Evolutionary conservation across 179 eudicot species (phyloP).

Genomic region (Corrigiola litoralis): DNA sequence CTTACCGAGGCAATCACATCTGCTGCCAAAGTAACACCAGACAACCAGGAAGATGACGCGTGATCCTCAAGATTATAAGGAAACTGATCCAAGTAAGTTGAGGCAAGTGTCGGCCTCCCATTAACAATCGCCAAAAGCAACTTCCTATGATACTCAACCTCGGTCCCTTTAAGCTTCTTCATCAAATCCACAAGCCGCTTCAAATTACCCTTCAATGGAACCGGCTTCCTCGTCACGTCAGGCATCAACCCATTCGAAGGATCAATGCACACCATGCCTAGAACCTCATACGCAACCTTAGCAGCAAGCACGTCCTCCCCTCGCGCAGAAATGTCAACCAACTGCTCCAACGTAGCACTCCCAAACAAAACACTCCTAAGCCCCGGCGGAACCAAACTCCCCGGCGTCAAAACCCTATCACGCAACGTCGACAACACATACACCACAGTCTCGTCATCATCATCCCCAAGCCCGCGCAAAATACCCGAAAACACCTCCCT

Average conservation of each 20-base stretch:
- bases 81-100: conserved; percentile 72
- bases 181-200: conserved; percentile 71
- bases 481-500: conserved; percentile 77
- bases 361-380: conserved; percentile 95
- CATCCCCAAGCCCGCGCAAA: conserved; percentile 77
- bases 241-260: conserved; percentile 96
- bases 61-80: conserved; percentile 88
- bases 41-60: conserved; percentile 69
- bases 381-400: conserved; percentile 53
- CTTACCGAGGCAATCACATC: conserved; percentile 66
- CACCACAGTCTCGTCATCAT: conserved; percentile 74
- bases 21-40: conserved; percentile 77
- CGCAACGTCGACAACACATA: conserved; percentile 71
- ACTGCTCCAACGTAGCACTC: conserved; percentile 79
- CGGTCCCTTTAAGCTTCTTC: conserved; percentile 90
- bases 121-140: conserved; percentile 72
- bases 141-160: conserved; percentile 55
- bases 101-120: conserved; percentile 70
- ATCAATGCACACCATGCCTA: conserved; percentile 70
- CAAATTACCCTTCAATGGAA: conserved; percentile 64
- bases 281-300: conserved; percentile 60
- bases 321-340: conserved; percentile 60
- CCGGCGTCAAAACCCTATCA: conserved; percentile 67
- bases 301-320: conserved; percentile 53
- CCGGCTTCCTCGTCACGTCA: conserved; percentile 53